Conservation (phyloP, 2,329 filamentous ascomycete species). For the Scolecobasidium constrictum region DNA sequence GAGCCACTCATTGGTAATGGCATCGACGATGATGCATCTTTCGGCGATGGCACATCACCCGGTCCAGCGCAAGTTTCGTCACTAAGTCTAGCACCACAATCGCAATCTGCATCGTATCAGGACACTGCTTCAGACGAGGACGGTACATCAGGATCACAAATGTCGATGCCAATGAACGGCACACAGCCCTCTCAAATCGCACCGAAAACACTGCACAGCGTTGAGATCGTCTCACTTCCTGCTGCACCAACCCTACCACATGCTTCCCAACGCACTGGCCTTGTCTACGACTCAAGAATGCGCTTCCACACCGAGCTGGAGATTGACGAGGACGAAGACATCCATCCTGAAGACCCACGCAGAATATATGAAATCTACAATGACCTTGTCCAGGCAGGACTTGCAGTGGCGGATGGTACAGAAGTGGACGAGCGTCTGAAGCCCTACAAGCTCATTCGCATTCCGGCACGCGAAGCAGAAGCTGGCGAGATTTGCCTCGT, state of each 20-base stretch:
- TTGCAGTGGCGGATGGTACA: constrained; percentile 46
- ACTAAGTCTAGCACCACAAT: background rate
- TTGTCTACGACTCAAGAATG: constrained; percentile 84
- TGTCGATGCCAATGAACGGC: background rate
- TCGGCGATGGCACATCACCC: background rate
- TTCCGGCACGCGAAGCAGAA: constrained; percentile 66
- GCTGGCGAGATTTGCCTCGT: constrained; percentile 69
- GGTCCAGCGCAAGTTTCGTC: background rate
- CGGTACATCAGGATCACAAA: background rate
- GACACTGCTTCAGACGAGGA: background rate
- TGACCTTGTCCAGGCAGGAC: constrained; percentile 69
- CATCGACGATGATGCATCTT: background rate
- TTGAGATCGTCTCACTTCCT: constrained; percentile 6
- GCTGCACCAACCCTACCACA: constrained; percentile 21
- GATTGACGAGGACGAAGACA: constrained; percentile 46
- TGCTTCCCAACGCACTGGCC: constrained; percentile 28
- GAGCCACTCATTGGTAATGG: background rate
- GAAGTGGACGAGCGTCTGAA: background rate
- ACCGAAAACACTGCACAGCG: constrained; percentile 1
- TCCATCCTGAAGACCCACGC: constrained; percentile 89
- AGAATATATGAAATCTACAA: constrained; percentile 90
- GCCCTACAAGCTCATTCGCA: constrained; percentile 48
- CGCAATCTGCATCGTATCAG: background rate
- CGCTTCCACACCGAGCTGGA: constrained; percentile 76
- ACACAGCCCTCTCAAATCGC: background rate